Percentiles rank a stretch among this genome's conserved stretches.
These are phyloP conservation scores for Wickerhamomyces queroliae DNA, from an alignment of 805 yeast species.

Conservation along the genomic window DNA sequence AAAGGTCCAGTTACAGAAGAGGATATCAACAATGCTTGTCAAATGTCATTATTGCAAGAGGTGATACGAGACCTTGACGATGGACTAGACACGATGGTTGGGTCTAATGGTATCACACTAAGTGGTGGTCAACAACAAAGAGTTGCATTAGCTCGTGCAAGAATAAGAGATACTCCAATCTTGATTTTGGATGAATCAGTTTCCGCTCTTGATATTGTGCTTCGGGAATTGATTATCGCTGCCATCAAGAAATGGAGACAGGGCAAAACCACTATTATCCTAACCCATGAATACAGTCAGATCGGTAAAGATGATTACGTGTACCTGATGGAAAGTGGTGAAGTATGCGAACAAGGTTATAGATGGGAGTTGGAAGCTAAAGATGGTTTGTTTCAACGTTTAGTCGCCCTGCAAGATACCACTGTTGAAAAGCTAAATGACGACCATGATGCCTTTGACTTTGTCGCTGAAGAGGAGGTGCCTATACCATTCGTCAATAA, in stretches of 20 bases:
- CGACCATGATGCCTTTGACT: neutral
- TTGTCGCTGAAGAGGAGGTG: neutral
- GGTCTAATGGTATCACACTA: constrained; percentile 39
- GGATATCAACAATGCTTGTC: constrained; percentile 37
- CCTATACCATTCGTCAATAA: neutral
- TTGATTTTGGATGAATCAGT: constrained; percentile 82
- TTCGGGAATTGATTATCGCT: constrained; percentile 39
- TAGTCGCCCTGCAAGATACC: constrained; percentile 13
- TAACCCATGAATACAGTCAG: constrained; percentile 71
- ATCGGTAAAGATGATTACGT: constrained; percentile 55
- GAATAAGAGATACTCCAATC: constrained; percentile 64
- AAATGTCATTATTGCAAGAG: constrained; percentile 45
- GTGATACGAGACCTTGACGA: constrained; percentile 43
- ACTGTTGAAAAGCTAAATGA: constrained; percentile 1
- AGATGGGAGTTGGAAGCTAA: constrained; percentile 26
- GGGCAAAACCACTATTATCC: constrained; percentile 68
- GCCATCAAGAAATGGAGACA: constrained; percentile 54
- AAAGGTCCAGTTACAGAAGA: constrained; percentile 18
- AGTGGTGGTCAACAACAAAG: constrained; percentile 94
- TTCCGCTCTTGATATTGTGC: constrained; percentile 66
- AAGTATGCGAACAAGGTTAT: constrained; percentile 38
- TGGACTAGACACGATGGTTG: constrained; percentile 50
- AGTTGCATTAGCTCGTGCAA: constrained; percentile 80
- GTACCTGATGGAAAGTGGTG: constrained; percentile 54
- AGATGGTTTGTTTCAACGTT: constrained; percentile 12